A percentile compares a stretch with the other conserved stretches of the same genome.
Conservation (phyloP, 306 rosid genomes). For the Pachyrhizus erosus region DNA sequence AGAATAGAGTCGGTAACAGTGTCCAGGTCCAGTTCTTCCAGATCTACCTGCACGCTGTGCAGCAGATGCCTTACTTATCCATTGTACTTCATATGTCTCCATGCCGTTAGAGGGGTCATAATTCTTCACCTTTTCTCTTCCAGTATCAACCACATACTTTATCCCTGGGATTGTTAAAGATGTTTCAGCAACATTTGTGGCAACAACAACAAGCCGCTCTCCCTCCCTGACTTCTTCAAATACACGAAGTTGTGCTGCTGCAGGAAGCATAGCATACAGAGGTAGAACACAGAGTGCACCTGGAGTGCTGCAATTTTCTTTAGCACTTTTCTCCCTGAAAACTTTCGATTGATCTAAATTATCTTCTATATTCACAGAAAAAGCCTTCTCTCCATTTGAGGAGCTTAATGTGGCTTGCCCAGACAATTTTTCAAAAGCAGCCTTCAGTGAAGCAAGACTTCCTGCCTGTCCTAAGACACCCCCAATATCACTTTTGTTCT, state of each 20-base stretch:
- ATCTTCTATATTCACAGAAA: constrained; percentile 44
- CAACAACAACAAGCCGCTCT: constrained; percentile 84
- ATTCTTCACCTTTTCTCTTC: constrained; percentile 87
- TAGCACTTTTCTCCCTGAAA: constrained; percentile 40
- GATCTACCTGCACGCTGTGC: constrained; percentile 93
- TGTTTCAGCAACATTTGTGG: constrained; percentile 99
- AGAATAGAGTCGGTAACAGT: constrained; percentile 89
- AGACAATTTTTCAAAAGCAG: constrained; percentile 78
- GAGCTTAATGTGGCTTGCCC: constrained; percentile 48
- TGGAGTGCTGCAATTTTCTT: constrained; percentile 45
- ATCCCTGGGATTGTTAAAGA: constrained; percentile 92
- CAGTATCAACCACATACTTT: constrained; percentile 92
- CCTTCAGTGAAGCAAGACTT: constrained; percentile 67
- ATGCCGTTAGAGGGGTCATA: constrained; percentile 81
- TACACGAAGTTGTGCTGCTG: constrained; percentile 78
- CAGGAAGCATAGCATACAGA: constrained; percentile 92
- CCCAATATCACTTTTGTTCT: constrained; percentile 47
- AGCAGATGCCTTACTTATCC: constrained; percentile 98
- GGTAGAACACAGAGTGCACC: constrained; percentile 79
- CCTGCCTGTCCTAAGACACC: constrained; percentile 60
- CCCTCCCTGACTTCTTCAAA: constrained; percentile 80
- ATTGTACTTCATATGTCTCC: constrained; percentile 78
- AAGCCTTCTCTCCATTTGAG: constrained; percentile 44
- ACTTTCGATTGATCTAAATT: constrained; percentile 48
- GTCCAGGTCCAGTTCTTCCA: constrained; percentile 96